Evolutionary conservation across 2,329 filamentous ascomycete genomes (phyloP), one percentile per base, ranked within the genome.

Genomic region (Drechslera avenae): DNA sequence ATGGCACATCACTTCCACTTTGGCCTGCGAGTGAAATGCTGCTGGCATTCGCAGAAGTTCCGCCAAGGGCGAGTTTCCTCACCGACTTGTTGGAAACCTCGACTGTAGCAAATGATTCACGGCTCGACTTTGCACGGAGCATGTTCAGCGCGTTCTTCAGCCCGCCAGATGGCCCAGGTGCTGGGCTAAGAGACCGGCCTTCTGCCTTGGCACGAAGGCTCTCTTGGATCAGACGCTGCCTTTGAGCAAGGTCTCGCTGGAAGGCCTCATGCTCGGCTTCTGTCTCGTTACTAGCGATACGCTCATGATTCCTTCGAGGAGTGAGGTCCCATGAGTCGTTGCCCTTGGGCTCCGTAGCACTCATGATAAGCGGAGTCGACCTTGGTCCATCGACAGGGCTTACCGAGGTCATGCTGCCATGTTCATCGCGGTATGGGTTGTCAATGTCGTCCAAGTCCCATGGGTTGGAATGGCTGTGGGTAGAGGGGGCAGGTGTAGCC

Each of bases 151-250:
- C 81, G n/a, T 54, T 68, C 60, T 84, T 85, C 3, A 82, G 74
- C 4, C 75, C 70, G 37, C 75, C 73, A 21, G 64, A 59, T 33
- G 67, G 52, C 5, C 63, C 47, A 8, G 40, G 40, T 30, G 67
- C 67, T 21, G 73, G 73, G 44, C 71, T 75, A 6, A 70, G 71
- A 4, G 74, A 75, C 8, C 74, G 67, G 32, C 69, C 78, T 39
- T 90, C 66, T 0, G 84, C 85, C 56, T 86, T 87, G 0, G 83
- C 87, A 6, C 85, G 88, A 36, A 92, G 76, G 59, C 85, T 87
- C 70, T 92, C 88, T 43, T 89, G 85, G 6, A 92, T 87, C 1
- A 86, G 83, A 23, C 83, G 83, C 46, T 88, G 84, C 13, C 88
- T 84, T 57, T 86, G 83, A 2, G 87, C 88, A 32, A 92, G 80